Conservation (phyloP, 257 asterid species). For the Striga asiatica region DNA sequence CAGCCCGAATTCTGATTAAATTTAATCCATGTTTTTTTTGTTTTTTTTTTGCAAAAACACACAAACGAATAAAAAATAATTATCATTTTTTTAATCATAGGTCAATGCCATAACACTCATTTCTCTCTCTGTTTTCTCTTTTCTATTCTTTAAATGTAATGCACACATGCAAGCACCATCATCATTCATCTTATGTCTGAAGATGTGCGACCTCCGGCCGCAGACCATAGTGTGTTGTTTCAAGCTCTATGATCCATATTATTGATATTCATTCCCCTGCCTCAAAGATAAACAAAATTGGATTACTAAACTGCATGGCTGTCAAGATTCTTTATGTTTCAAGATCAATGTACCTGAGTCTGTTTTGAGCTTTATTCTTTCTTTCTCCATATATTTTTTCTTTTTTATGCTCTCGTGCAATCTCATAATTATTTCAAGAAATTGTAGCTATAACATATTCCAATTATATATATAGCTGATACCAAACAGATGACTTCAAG, state of each 20-base stretch:
- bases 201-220: background rate
- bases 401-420: background rate
- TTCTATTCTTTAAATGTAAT: too few species aligned
- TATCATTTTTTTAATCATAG: too few species aligned
- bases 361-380: too few species aligned
- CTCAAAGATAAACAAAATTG: too few species aligned
- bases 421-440: background rate
- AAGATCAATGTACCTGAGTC: background rate
- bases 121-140: too few species aligned
- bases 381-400: too few species aligned
- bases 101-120: too few species aligned
- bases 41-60: too few species aligned
- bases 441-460: slow-evolving; percentile 2
- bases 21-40: too few species aligned
- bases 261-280: too few species aligned
- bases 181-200: background rate
- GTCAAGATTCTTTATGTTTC: background rate
- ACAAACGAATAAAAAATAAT: too few species aligned
- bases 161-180: background rate
- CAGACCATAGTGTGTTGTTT: background rate
- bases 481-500: background rate
- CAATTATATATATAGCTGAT: background rate
- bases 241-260: background rate
- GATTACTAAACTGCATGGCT: too few species aligned
- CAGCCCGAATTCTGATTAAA: background rate